These are phyloP conservation scores for Populus tomentosa DNA, from an alignment of 441 rosid genomes.

Conservation along the genomic window DNA sequence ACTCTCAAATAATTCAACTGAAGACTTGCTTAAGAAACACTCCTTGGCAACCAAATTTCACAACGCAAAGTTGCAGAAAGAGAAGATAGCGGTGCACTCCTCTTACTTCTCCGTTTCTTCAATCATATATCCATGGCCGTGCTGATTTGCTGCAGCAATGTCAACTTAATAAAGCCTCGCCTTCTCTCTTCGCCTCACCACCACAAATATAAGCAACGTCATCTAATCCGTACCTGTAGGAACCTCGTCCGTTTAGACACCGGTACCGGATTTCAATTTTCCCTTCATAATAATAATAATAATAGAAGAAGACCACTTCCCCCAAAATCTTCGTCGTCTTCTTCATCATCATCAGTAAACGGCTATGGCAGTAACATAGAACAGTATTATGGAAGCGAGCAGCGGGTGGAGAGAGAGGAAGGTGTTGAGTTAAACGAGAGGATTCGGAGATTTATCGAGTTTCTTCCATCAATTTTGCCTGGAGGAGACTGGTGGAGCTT, in stretches of 20 bases:
- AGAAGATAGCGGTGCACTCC: not conserved
- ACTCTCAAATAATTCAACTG: no score
- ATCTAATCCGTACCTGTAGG: constrained; percentile 13
- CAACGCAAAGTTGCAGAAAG: not conserved
- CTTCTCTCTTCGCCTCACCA: constrained; percentile 31
- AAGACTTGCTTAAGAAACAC: not conserved
- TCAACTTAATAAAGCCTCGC: constrained; percentile 18
- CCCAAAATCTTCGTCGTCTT: constrained; percentile 16
- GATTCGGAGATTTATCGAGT: constrained; percentile 44
- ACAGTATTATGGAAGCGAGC: constrained; percentile 17
- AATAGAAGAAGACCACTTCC: constrained; percentile 16
- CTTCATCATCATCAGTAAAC: constrained; percentile 40
- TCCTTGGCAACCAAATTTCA: constrained; percentile 6
- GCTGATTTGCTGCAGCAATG: constrained; percentile 30
- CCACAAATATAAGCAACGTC: constrained; percentile 3
- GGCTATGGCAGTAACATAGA: constrained; percentile 47
- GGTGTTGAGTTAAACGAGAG: constrained; percentile 38
- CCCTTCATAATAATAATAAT: constrained; percentile 14
- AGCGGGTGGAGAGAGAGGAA: constrained; percentile 14
- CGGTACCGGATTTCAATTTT: constrained; percentile 13
- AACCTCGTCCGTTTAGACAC: constrained; percentile 22
- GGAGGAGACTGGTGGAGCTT: constrained; percentile 96
- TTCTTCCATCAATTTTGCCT: constrained; percentile 59
- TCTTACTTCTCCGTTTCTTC: not conserved
- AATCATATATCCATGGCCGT: constrained; percentile 40